These are phyloP conservation scores for Anthracocystis setariae DNA, from an alignment of 1,284 basidiomycete genomes.

Conservation along the genomic window DNA sequence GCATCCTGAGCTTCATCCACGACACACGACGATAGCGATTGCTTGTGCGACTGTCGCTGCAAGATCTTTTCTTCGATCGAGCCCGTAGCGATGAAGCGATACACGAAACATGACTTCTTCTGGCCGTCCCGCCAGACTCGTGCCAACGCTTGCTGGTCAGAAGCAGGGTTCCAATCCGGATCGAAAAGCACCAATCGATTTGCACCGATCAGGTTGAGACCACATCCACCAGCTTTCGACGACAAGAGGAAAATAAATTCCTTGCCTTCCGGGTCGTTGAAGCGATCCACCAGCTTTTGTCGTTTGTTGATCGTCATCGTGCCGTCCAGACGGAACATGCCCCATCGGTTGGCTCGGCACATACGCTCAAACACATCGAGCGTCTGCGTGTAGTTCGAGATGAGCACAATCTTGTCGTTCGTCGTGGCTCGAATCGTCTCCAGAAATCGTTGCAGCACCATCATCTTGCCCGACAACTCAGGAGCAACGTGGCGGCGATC, in stretches of 20 bases:
- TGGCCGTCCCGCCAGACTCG: conserved; percentile 99
- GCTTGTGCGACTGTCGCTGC: conserved; percentile 88
- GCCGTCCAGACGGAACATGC: conserved; percentile 90
- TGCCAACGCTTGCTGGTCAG: conserved; percentile 96
- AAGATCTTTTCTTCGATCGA: conserved; percentile 99
- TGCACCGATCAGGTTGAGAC: conserved; percentile 97
- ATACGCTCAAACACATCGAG: conserved; percentile 77
- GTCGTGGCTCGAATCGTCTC: conserved; percentile 60
- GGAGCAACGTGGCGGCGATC: conserved; percentile 61
- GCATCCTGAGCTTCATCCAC: conserved; percentile 97
- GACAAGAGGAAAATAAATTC: conserved; percentile 98
- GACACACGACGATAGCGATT: conserved; percentile 94
- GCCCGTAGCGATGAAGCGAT: conserved; percentile 96
- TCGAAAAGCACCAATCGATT: conserved; percentile 97
- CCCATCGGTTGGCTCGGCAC: conserved; percentile 76
- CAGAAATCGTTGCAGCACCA: conserved; percentile 80
- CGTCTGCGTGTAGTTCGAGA: conserved; percentile 98
- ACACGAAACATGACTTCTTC: conserved; percentile 93
- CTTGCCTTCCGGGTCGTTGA: conserved; percentile 93
- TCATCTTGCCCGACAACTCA: conserved; percentile 72
- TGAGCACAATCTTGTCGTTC: conserved; percentile 95
- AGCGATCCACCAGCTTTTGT: conserved; percentile 95
- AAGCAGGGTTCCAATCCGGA: conserved; percentile 98
- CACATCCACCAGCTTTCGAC: conserved; percentile 97
- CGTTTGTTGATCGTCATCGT: conserved; percentile 93